Percentiles rank a stretch among this genome's conserved stretches.
phyloP scores from a whole-genome alignment of 176 grass and related monocot species.

The Bothriochloa decipiens region DNA sequence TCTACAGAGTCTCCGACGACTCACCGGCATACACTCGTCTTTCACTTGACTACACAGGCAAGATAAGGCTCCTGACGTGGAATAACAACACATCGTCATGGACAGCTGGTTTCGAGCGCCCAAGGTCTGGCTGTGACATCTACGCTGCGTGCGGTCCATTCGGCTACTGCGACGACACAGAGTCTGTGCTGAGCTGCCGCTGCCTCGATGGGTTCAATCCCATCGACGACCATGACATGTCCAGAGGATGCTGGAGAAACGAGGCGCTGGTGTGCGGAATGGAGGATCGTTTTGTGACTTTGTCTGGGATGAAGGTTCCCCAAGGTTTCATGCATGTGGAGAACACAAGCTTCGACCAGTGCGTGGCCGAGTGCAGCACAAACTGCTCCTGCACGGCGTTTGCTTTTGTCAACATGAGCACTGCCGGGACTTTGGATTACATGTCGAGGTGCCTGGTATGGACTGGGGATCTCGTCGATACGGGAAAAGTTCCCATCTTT shows the following conservation, averaged over 20 bases:
- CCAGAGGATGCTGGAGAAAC: background rate
- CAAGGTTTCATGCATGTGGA: background rate
- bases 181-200: constrained; percentile 1
- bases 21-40: background rate
- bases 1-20: background rate
- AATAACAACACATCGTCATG: background rate
- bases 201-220: constrained; percentile 48
- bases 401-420: background rate
- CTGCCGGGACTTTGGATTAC: background rate
- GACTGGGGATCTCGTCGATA: constrained; percentile 49
- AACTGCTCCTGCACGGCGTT: constrained; percentile 65
- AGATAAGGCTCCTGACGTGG: background rate
- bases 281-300: background rate
- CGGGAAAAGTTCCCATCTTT: background rate
- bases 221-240: background rate
- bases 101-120: background rate
- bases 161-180: constrained; percentile 34
- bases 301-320: background rate
- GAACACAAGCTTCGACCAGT: constrained; percentile 49
- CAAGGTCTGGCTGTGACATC: background rate
- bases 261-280: background rate
- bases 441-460: constrained; percentile 52
- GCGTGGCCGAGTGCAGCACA: constrained; percentile 30
- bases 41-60: constrained; percentile 27
- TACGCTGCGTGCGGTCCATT: constrained; percentile 42